phyloP scores from a whole-genome alignment of 2,329 filamentous ascomycete species.

The Paraconiothyrium brasiliense region DNA sequence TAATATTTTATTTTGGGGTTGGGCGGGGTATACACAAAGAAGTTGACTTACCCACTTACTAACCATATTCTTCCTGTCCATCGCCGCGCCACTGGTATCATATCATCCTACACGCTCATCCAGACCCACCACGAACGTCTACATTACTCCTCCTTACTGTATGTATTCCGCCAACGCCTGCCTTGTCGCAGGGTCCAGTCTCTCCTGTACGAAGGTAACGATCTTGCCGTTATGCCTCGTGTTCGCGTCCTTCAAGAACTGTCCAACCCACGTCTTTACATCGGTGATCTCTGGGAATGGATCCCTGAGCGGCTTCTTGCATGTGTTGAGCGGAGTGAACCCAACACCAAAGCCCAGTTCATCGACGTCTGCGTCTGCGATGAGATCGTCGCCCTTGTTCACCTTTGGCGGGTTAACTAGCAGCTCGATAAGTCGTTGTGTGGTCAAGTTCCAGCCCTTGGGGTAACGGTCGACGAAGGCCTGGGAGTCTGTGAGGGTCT shows the following conservation, averaged over 20 bases:
- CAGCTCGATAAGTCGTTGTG: constrained; percentile 86
- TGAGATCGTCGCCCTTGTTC: constrained; percentile 73
- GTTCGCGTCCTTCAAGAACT: constrained; percentile 81
- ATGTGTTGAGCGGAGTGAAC: constrained; percentile 93
- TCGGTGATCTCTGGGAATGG: constrained; percentile 87
- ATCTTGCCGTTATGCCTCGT: constrained; percentile 75
- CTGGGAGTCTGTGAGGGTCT: constrained; percentile 85
- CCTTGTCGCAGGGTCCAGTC: constrained; percentile 62
- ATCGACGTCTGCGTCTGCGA: constrained; percentile 90
- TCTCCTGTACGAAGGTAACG: constrained; percentile 74
- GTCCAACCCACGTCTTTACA: constrained; percentile 83
- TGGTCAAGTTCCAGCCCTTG: constrained; percentile 88
- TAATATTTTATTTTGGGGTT: background rate
- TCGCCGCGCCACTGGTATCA: constrained; percentile 12
- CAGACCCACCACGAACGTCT: background rate
- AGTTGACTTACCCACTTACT: background rate
- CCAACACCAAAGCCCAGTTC: constrained; percentile 94
- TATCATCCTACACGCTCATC: background rate
- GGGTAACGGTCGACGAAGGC: constrained; percentile 77
- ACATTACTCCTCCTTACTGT: constrained; percentile 10
- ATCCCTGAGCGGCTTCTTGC: constrained; percentile 77
- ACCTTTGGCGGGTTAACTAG: constrained; percentile 86
- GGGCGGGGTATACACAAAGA: constrained; percentile 7
- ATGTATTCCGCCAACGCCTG: constrained; percentile 50
- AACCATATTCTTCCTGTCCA: background rate